Percentiles rank a stretch among this genome's conserved stretches.
Conservation (phyloP, 2,329 filamentous ascomycete genomes). For the Exophiala aquamarina region DNA sequence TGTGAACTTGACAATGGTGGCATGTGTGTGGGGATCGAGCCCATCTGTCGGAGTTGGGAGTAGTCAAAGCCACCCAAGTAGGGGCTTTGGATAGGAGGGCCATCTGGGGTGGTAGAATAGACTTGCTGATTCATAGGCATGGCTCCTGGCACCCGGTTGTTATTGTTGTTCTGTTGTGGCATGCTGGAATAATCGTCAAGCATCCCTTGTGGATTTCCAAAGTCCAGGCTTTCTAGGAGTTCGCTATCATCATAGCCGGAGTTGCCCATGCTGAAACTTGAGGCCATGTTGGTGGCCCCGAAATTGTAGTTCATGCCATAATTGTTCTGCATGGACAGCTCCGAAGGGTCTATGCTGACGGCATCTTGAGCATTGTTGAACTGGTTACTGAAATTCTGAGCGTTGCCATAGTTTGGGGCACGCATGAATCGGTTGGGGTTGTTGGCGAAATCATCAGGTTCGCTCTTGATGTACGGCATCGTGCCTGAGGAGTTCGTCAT, state of each 20-base stretch:
- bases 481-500: slow-evolving; percentile 58
- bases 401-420: slow-evolving; percentile 30
- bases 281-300: slow-evolving; percentile 63
- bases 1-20: slow-evolving; percentile 29
- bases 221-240: slow-evolving; percentile 69
- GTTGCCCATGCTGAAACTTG: slow-evolving; percentile 74
- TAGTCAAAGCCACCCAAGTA: slow-evolving; percentile 76
- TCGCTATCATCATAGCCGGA: slow-evolving; percentile 78
- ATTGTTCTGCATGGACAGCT: slow-evolving; percentile 67
- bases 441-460: slow-evolving; percentile 63
- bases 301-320: slow-evolving; percentile 57
- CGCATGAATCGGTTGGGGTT: slow-evolving; percentile 50
- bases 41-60: slow-evolving; percentile 67
- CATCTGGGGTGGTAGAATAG: slow-evolving; percentile 89
- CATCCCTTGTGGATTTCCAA: slow-evolving; percentile 17
- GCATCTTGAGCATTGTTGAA: slow-evolving; percentile 51
- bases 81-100: slow-evolving; percentile 87
- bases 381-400: slow-evolving; percentile 44
- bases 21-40: slow-evolving; percentile 42
- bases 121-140: slow-evolving; percentile 66
- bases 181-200: slow-evolving; percentile 23
- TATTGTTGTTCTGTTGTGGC: slow-evolving; percentile 45
- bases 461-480: slow-evolving; percentile 67
- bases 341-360: slow-evolving; percentile 76
- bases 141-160: slow-evolving; percentile 56